A percentile compares a stretch with the other conserved stretches of the same genome.
Evolutionary conservation across 352 stramenopile species (phyloP).

Genomic region (Blastocystis sp.): DNA sequence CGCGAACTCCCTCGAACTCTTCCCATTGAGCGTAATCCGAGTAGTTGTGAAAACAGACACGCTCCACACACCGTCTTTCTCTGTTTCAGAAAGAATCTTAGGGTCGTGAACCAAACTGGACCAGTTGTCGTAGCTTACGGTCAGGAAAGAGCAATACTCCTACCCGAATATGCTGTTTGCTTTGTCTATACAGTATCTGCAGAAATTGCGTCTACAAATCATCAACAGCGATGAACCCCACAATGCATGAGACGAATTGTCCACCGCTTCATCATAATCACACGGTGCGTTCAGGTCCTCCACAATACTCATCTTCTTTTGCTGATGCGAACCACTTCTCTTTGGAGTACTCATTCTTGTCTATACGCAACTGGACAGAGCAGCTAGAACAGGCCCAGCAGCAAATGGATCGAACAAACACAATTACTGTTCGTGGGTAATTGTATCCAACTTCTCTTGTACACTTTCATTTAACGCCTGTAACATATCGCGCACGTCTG

Average conservation of each 20-base stretch:
- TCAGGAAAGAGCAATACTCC: background rate
- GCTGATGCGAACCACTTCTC: background rate
- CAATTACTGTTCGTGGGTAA: background rate
- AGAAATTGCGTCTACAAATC: background rate
- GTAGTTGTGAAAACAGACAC: background rate
- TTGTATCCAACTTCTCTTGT: background rate
- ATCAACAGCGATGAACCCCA: background rate
- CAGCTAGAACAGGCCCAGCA: no score
- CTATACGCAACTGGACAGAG: no score
- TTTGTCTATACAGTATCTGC: background rate
- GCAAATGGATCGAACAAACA: no score
- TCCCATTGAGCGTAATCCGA: background rate
- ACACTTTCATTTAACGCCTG: background rate
- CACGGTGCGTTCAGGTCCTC: background rate
- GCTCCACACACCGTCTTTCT: background rate
- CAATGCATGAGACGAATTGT: background rate
- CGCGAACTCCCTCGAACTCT: background rate
- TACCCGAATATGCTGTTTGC: background rate
- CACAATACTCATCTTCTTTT: background rate
- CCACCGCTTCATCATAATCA: background rate
- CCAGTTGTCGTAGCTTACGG: background rate
- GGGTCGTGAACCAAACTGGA: background rate
- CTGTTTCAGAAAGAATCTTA: background rate
- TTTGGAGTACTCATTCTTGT: background rate
- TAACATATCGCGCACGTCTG: background rate